Base-by-base conservation (phyloP, 2,329 filamentous ascomycete genomes). In the Paracorniculantispora psalliotae region DNA sequence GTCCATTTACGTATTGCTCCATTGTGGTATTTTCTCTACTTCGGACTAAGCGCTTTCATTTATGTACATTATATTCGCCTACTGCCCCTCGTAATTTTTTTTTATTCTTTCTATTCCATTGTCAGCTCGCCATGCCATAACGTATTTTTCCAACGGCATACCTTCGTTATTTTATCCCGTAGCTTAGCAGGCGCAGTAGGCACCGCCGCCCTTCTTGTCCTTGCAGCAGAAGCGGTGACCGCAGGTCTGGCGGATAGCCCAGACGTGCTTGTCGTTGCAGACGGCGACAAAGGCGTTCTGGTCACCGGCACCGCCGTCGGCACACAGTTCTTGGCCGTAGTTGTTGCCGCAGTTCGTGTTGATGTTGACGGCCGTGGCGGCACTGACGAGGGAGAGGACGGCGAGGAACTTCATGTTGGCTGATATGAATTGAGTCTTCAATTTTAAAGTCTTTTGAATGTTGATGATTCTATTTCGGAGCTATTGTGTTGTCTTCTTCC, bases 211-310 rank as follows among this genome's bases (percentile, higher is more conserved):
- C 1, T 4, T 2, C 47, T 51, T 57, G 13, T 57, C 33, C 46
- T 50, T 35, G 55, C 55, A 57, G 55, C 55, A 57, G 55, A 57
- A 57, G 47, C 55, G 55, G 26, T n/a, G 0, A 21, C 47, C 55
- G 46, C 55, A 57, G 46, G 35, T 26, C 35, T 57, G 55, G 19
- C 55, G 55, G 13, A 50, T 26, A 23, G 55, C 55, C 55, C 55
- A 57, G 37, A 37, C 26, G 46, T 57, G 55, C 46, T 44, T 10
- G 47, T 57, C 55, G 55, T 57, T 57, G 37, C 55, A 57, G 55
- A 57, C 55, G 46, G 35, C 55, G 8, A 57, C 55, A 26, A 23
- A 48, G 1, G 37, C 46, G 35, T 26, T 12, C 47, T 57, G 55
- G 37, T 57, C 26, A 35, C 55, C n/a, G 13, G 55, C 55, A 28